phyloP scores from a whole-genome alignment of 345 rosid species.

The Gynandropsis gynandra region DNA sequence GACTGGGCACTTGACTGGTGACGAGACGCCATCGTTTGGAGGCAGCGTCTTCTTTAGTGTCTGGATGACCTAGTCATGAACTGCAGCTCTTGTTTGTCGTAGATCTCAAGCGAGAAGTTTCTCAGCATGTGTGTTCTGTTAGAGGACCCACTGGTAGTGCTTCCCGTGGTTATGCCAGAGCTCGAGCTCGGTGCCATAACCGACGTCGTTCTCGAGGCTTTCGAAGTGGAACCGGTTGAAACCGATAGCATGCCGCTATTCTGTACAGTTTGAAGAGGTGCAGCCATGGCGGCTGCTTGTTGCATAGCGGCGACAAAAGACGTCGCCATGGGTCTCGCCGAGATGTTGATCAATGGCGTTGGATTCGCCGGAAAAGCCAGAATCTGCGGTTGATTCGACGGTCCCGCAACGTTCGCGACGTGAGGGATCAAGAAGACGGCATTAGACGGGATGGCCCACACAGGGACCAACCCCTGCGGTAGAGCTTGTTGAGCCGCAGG shows the following conservation, averaged over 20 bases:
- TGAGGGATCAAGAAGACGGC: constrained; percentile 49
- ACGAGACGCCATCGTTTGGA: constrained; percentile 1
- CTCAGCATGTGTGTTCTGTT: constrained; percentile 49
- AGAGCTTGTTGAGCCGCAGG: constrained; percentile 18
- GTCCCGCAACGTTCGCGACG: constrained; percentile 31
- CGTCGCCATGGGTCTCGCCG: constrained; percentile 43
- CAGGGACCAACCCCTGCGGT: constrained; percentile 65
- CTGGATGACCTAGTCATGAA: constrained; percentile 52
- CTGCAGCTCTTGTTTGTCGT: constrained; percentile 60
- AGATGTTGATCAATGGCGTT: constrained; percentile 36
- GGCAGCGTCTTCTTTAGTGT: constrained; percentile 22
- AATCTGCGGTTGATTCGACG: constrained; percentile 48
- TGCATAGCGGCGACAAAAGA: constrained; percentile 54
- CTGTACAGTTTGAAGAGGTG: constrained; percentile 15
- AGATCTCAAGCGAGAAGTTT: constrained; percentile 69
- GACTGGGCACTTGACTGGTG: constrained; percentile 10
- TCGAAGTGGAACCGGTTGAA: constrained; percentile 29
- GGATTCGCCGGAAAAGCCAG: constrained; percentile 51
- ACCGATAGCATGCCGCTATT: constrained; percentile 18
- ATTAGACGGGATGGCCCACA: constrained; percentile 82
- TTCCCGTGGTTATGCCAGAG: constrained; percentile 26
- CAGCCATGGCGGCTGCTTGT: constrained; percentile 33
- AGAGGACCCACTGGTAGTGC: background rate
- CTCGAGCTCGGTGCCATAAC: constrained; percentile 50
- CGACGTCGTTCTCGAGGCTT: constrained; percentile 28